Evolutionary conservation across 177 flowering plant genomes (phyloP).

Genomic region (Vitis hybrid): DNA sequence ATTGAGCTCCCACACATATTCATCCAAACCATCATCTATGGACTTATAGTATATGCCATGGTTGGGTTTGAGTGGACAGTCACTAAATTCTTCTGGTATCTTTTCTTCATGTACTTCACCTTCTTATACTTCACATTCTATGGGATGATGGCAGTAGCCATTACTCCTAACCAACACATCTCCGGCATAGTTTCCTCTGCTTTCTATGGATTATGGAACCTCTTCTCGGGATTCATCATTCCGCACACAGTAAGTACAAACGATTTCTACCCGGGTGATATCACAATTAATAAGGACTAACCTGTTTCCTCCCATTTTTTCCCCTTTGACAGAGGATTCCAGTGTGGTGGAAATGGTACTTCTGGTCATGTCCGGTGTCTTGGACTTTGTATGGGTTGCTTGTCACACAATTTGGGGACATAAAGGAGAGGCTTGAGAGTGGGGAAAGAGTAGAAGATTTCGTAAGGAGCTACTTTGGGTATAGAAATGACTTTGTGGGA

Average conservation of each 20-base stretch:
- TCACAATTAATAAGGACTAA: not conserved
- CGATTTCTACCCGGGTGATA: too few species aligned
- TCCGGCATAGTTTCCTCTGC: conserved; percentile 21
- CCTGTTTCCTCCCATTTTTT: not conserved
- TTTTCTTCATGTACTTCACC: conserved; percentile 34
- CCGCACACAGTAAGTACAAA: conserved; percentile 26
- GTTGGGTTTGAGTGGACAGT: conserved; percentile 31
- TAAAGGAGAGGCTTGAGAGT: conserved; percentile 2
- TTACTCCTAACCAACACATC: conserved; percentile 29
- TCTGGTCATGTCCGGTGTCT: conserved; percentile 21
- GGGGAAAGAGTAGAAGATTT: conserved; percentile 10
- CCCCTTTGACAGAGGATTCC: conserved; percentile 16
- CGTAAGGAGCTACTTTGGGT: conserved; percentile 21
- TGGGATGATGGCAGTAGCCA: conserved; percentile 34
- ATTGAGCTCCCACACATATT: conserved; percentile 30
- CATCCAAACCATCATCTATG: conserved; percentile 18
- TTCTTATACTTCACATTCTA: conserved; percentile 31
- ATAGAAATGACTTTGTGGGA: conserved; percentile 21
- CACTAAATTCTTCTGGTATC: conserved; percentile 28
- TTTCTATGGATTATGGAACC: conserved; percentile 28
- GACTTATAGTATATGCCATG: conserved; percentile 27
- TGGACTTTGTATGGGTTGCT: conserved; percentile 29
- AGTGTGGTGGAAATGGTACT: conserved; percentile 37
- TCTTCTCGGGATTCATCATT: conserved; percentile 28
- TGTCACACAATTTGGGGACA: conserved; percentile 26